phyloP scores from a whole-genome alignment of 2,329 filamentous ascomycete genomes.

The Colletotrichum orchidophilum region DNA sequence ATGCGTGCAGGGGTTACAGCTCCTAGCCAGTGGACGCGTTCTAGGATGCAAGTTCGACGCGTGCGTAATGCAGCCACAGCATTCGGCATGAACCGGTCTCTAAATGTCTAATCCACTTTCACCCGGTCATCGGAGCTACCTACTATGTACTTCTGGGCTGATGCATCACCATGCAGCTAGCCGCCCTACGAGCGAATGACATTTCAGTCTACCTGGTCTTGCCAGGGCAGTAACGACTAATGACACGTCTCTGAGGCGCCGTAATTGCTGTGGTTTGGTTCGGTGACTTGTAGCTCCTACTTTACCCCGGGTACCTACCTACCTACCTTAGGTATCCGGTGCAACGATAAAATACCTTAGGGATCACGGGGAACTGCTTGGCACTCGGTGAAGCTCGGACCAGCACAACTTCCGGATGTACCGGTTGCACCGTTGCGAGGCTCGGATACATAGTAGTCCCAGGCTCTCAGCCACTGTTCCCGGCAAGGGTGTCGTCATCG shows the following conservation, averaged over 20 bases:
- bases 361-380: neutral
- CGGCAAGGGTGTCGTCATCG: constrained; percentile 28
- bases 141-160: neutral
- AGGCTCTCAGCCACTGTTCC: constrained; percentile 4
- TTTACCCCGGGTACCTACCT: too few relatives aligned
- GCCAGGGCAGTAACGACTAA: too few relatives aligned
- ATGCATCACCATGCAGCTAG: neutral
- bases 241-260: neutral
- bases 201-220: too few relatives aligned
- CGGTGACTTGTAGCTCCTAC: neutral
- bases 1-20: constrained; percentile 28
- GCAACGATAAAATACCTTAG: neutral
- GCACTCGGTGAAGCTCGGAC: neutral
- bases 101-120: neutral
- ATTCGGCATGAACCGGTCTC: constrained; percentile 16
- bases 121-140: neutral
- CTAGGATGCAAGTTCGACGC: constrained; percentile 30
- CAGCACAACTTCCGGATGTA: neutral
- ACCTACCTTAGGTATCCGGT: too few relatives aligned
- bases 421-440: neutral
- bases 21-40: constrained; percentile 7
- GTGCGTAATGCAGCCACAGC: constrained; percentile 17
- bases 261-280: neutral
- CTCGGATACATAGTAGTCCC: too few relatives aligned
- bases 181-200: neutral